A percentile compares a stretch with the other conserved stretches of the same genome.
These are phyloP conservation scores for Boletus sp. DNA, from an alignment of 1,284 basidiomycete species.

Conservation along the genomic window DNA sequence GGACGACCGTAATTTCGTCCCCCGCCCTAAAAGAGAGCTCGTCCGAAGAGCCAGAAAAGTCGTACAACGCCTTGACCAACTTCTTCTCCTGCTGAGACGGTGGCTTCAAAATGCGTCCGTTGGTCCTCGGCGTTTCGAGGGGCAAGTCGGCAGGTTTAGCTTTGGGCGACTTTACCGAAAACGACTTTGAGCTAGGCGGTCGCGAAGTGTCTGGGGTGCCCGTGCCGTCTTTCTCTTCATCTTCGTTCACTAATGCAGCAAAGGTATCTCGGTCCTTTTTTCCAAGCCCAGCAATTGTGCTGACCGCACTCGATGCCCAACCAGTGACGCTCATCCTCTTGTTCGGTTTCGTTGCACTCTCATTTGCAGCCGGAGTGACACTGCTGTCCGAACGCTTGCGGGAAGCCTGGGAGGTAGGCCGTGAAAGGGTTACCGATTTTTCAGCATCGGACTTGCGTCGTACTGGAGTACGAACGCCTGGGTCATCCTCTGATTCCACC, in stretches of 20 bases:
- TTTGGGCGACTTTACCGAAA: slow-evolving; percentile 36
- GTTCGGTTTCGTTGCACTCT: slow-evolving; percentile 19
- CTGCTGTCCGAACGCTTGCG: slow-evolving; percentile 59
- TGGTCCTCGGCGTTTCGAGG: slow-evolving; percentile 36
- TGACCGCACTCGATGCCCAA: slow-evolving; percentile 63
- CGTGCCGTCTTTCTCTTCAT: slow-evolving; percentile 32
- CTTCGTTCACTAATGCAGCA: slow-evolving; percentile 49
- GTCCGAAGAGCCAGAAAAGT: slow-evolving; percentile 68
- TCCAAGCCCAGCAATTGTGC: slow-evolving; percentile 51
- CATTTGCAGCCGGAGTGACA: slow-evolving; percentile 27
- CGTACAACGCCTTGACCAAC: slow-evolving; percentile 65
- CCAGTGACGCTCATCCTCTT: slow-evolving; percentile 50
- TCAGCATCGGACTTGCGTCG: slow-evolving; percentile 42
- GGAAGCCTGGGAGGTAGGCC: slow-evolving; percentile 51
- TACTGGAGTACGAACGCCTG: slow-evolving; percentile 20
- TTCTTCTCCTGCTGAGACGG: slow-evolving; percentile 49
- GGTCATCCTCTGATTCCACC: slow-evolving; percentile 38
- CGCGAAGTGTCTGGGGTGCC: slow-evolving; percentile 23
- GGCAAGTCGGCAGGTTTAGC: slow-evolving; percentile 38
- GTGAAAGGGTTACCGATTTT: slow-evolving; percentile 42
- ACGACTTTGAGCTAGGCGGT: slow-evolving; percentile 28
- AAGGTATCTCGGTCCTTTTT: slow-evolving; percentile 67
- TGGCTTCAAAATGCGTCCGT: slow-evolving; percentile 46
- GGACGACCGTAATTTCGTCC: slow-evolving; percentile 68
- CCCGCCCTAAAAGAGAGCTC: slow-evolving; percentile 72